phyloP scores from a whole-genome alignment of 345 rosid species.

The Murraya paniculata region DNA sequence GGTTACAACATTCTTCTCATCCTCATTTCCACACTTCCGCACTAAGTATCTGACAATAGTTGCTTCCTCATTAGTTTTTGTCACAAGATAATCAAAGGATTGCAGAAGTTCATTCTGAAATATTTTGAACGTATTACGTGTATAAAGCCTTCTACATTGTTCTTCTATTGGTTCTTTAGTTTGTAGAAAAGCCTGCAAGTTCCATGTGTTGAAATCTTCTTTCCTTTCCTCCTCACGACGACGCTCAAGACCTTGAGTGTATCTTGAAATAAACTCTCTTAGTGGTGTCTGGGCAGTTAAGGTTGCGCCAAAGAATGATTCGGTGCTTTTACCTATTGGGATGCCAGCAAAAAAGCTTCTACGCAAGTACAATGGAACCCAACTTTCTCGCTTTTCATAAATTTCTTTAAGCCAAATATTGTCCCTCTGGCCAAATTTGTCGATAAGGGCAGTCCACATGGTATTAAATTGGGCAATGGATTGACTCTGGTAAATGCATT shows the following conservation, averaged over 20 bases:
- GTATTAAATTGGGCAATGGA: constrained; percentile 59
- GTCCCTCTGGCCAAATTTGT: constrained; percentile 56
- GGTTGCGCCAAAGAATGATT: constrained; percentile 64
- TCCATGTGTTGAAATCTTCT: constrained; percentile 76
- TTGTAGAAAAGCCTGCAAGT: constrained; percentile 61
- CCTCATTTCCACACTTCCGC: constrained; percentile 66
- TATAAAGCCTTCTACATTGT: constrained; percentile 76
- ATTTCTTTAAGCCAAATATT: constrained; percentile 69
- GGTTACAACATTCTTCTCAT: constrained; percentile 65
- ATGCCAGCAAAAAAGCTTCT: constrained; percentile 82
- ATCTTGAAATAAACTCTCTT: constrained; percentile 56
- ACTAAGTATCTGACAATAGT: constrained; percentile 63
- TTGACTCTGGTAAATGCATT: constrained; percentile 67
- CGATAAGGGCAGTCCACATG: constrained; percentile 61
- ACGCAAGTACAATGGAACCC: constrained; percentile 74
- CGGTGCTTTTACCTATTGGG: constrained; percentile 44
- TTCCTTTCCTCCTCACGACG: constrained; percentile 75
- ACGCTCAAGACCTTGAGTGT: constrained; percentile 63
- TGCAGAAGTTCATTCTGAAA: constrained; percentile 80
- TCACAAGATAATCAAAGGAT: constrained; percentile 56
- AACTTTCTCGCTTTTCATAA: constrained; percentile 64
- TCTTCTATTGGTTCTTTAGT: constrained; percentile 85
- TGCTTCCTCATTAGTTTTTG: constrained; percentile 76
- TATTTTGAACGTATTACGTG: constrained; percentile 62
- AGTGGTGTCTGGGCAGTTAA: constrained; percentile 55